These are phyloP conservation scores for Emergomyces orientalis DNA, from an alignment of 2,329 filamentous ascomycete species.

Conservation along the genomic window DNA sequence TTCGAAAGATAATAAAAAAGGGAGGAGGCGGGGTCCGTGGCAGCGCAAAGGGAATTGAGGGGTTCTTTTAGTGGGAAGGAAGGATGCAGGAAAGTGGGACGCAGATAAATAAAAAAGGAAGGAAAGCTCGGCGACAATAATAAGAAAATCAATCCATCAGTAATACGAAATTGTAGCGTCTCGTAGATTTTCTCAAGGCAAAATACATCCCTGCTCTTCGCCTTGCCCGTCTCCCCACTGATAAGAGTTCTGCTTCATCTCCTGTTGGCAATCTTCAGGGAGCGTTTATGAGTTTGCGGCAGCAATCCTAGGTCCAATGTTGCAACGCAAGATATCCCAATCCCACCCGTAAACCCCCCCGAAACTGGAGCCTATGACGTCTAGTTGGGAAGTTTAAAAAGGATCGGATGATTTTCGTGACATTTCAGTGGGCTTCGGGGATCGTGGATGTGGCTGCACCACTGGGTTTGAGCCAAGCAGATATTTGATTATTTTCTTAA, in stretches of 20 bases:
- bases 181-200: not conserved
- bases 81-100: not conserved
- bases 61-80: not conserved
- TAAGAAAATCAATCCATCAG: not conserved
- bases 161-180: not conserved
- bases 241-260: not conserved
- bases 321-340: not conserved
- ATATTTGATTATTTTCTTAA: not conserved
- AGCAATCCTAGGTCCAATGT: not conserved
- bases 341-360: not conserved
- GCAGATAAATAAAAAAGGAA: not conserved
- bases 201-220: not conserved
- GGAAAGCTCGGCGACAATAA: not conserved
- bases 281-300: not conserved
- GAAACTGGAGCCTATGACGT: slow-evolving; percentile 5
- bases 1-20: not conserved
- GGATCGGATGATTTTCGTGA: not conserved
- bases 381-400: slow-evolving; percentile 2
- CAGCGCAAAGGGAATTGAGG: not conserved
- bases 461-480: not conserved
- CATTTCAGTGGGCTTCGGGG: not conserved
- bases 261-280: not conserved
- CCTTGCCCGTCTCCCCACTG: not conserved
- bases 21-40: not conserved
- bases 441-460: not conserved